Evolutionary conservation across 2,329 filamentous ascomycete genomes (phyloP), one percentile per base, ranked within the genome.

Genomic region (Clathrospora elynae): DNA sequence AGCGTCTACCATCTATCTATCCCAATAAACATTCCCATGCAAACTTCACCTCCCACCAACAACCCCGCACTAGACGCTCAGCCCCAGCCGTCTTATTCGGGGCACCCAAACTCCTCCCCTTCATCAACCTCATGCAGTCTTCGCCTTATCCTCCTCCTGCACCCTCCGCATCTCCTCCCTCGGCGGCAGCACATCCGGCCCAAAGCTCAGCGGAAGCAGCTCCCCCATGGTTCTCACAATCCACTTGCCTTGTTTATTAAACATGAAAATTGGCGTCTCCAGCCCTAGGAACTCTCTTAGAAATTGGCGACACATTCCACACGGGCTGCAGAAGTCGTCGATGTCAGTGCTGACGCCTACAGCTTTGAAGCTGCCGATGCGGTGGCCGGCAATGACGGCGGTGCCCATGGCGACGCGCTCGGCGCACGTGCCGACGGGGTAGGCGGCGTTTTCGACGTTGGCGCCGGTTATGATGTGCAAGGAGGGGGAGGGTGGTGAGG

Each of bases 231-330:
- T 86, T 73, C 83, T 76, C 16, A 88, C 82, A n/a, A 83, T 75
- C 59, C 80, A 90, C 48, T 85, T 81, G 2, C 85, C 86, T 51
- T 90, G 80, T 68, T 85, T 86, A 70, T 95, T 90, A 71, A 95
- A 95, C 92, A 97, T 95, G 67, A 96, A 84, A 42, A 99, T 80
- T 0, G 90, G 92, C 45, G 82, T 84, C 5, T 67, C 57, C 5
- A 74, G 62, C 44, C 69, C 68, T 47, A 74, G 68, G 34, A 78
- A 78, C 60, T 78, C 76, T 19, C 75, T 48, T 35, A 78, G 61
- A 46, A 92, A 95, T 69, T 96, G 92, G 60, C 92, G 79, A 70
- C 92, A 97, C 90, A 96, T 96, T 41, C 93, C 93, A 67, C 93
- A 99, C 0, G 93, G 93, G 30, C 69, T 73, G 53, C 64, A 68